Percentiles rank a stretch among this genome's conserved stretches.
phyloP scores from a whole-genome alignment of 257 asterid genomes.

The Solanum pennellii region DNA sequence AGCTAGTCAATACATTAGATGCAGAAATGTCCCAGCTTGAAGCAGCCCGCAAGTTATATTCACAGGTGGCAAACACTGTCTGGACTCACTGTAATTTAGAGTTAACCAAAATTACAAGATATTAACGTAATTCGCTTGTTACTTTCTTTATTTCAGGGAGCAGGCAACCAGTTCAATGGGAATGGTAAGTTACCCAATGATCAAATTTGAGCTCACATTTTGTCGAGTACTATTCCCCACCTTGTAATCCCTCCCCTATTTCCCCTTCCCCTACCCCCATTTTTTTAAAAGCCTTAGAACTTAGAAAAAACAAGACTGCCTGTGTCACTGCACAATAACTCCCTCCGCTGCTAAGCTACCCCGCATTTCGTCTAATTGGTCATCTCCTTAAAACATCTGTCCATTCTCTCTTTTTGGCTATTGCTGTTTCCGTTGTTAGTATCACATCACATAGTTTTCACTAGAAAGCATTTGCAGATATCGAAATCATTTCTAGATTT shows the following conservation, averaged over 20 bases:
- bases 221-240: background rate
- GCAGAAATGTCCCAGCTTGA: slow-evolving; percentile 91
- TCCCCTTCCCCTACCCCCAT: background rate
- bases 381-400: background rate
- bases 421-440: background rate
- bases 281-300: background rate
- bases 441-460: background rate
- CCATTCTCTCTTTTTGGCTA: background rate
- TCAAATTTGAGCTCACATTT: background rate
- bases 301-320: background rate
- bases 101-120: background rate
- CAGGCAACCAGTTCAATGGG: slow-evolving; percentile 53
- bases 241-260: background rate
- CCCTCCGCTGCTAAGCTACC: background rate
- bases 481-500: background rate
- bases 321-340: background rate
- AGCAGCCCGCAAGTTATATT: slow-evolving; percentile 74
- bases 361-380: background rate
- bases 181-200: slow-evolving; percentile 12
- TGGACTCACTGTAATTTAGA: background rate
- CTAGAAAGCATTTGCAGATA: background rate
- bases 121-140: background rate
- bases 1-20: slow-evolving; percentile 58
- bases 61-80: slow-evolving; percentile 36
- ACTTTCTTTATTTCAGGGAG: slow-evolving; percentile 43